Evolutionary conservation across 768 basidiomycete genomes (phyloP).

Genomic region (Asterophora parasitica): DNA sequence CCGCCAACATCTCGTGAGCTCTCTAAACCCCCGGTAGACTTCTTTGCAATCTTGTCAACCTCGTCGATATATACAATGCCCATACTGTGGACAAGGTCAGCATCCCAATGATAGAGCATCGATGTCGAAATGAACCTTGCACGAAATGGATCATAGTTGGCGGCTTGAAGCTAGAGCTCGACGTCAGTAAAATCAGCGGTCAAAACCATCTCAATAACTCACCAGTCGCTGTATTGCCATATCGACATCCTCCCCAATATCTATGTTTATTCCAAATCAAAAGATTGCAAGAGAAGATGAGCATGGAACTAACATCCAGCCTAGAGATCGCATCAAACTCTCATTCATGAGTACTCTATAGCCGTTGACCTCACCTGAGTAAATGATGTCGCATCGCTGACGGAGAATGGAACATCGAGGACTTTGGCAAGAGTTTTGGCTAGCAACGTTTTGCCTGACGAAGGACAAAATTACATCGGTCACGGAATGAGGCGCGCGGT

Average conservation of each 20-base stretch:
- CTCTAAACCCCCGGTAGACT: constrained; percentile 52
- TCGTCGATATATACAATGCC: constrained; percentile 98
- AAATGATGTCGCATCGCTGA: constrained; percentile 90
- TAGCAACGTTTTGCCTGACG: constrained; percentile 79
- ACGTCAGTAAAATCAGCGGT: not conserved
- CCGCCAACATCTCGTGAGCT: constrained; percentile 87
- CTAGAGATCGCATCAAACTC: constrained; percentile 27
- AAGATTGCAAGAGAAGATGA: not conserved
- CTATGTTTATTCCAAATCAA: constrained; percentile 31
- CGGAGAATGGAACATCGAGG: constrained; percentile 91
- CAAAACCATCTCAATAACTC: constrained; percentile 15
- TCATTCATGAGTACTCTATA: not conserved
- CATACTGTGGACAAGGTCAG: constrained; percentile 43
- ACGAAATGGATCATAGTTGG: constrained; percentile 81
- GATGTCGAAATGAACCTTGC: constrained; percentile 53
- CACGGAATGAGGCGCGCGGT: not conserved
- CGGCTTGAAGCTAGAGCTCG: constrained; percentile 67
- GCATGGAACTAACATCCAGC: constrained; percentile 60
- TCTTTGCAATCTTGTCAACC: constrained; percentile 87
- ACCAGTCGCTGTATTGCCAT: constrained; percentile 84
- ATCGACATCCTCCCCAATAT: constrained; percentile 97
- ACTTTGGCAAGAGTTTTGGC: constrained; percentile 89
- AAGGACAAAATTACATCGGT: constrained; percentile 1
- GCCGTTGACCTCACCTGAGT: constrained; percentile 57
- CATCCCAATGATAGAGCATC: constrained; percentile 2